Evolutionary conservation across 2,329 filamentous ascomycete species (phyloP), one percentile per base, ranked within the genome.

Genomic region (Orbilia brochopaga): DNA sequence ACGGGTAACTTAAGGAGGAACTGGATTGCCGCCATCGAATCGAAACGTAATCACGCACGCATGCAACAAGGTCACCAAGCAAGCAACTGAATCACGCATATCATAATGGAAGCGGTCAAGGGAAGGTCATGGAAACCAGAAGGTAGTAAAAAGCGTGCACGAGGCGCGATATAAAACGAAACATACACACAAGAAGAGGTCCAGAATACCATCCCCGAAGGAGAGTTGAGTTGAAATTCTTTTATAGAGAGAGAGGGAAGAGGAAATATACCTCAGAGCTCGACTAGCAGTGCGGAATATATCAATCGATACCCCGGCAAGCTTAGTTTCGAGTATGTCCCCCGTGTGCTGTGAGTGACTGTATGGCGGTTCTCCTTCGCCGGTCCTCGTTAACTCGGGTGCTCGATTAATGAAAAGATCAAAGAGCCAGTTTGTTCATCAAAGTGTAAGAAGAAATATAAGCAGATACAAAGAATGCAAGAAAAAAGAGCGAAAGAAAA

Each of bases 311-410:
- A 42, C 13, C 37, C 37, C 3, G 3, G 13, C 11, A 21, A 4
- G 19, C 19, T 19, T 23, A 21, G 4, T 23, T 51, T 13, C 10
- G 11, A 51, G 15, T n/a, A 2, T 4, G 3, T 37, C 40, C 48
- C 48, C 48, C 40, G 27, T 59, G 24, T 44, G 27, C 17, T 13
- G 27, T 59, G 66, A 70, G 66, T 56, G 59, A 60, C 66, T 52
- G 53, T 27, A 44, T 40, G 44, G 66, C 59, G 66, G 59, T 37
- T 44, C 40, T 51, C 23, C 17, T 37, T 70, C 66, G 75, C 67
- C 75, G 72, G 70, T 56, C 61, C 57, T 62, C 69, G 61, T 73
- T 58, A 67, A 58, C 60, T 66, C 61, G 23, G 51, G 51, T 56
- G 15, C 30, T 54, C 57, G 44, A 69, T 64, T 66, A 64, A 46